Percentiles rank a stretch among this genome's conserved stretches.
Conservation (phyloP, 129 eudicot species). For the Dittrichia graveolens region DNA sequence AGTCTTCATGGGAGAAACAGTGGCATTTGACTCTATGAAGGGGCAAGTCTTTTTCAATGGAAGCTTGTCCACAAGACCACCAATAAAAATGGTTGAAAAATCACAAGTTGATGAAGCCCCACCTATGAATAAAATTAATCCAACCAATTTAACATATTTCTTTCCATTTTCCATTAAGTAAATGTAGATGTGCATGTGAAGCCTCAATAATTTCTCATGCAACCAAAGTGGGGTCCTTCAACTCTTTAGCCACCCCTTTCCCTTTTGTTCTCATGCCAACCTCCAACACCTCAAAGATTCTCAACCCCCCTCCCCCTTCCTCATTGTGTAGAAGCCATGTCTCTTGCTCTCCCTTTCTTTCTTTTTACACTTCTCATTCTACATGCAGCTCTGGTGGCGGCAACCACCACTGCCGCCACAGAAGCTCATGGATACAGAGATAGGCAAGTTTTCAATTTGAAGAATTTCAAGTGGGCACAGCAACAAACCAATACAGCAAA, state of each 20-base stretch:
- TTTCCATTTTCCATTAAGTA: conserved; percentile 22
- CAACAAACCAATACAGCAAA: conserved; percentile 22
- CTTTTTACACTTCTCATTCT: conserved; percentile 29
- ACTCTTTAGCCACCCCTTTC: conserved; percentile 59
- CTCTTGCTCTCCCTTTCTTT: conserved; percentile 29
- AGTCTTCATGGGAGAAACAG: conserved; percentile 14
- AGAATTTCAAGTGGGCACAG: conserved; percentile 42
- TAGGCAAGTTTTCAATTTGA: conserved; percentile 51
- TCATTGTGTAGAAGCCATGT: conserved; percentile 20
- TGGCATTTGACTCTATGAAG: conserved; percentile 37
- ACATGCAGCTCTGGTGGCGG: conserved; percentile 21
- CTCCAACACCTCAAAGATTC: conserved; percentile 69
- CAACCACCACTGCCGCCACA: conserved; percentile 15
- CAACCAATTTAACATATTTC: conserved; percentile 29
- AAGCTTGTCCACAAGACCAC: conserved; percentile 28
- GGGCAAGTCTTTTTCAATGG: conserved; percentile 40
- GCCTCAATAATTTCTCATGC: conserved; percentile 95
- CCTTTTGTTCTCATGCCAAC: conserved; percentile 81
- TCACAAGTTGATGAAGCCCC: conserved; percentile 37
- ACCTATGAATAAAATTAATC: conserved; percentile 24
- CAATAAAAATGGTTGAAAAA: conserved; percentile 39
- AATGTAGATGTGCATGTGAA: conserved; percentile 71
- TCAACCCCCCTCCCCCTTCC: conserved; percentile 20
- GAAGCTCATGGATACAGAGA: conserved; percentile 25
- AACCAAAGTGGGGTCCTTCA: conserved; percentile 62